Conservation (phyloP, 2,329 filamentous ascomycete genomes). For the Colletotrichum orbiculare region DNA sequence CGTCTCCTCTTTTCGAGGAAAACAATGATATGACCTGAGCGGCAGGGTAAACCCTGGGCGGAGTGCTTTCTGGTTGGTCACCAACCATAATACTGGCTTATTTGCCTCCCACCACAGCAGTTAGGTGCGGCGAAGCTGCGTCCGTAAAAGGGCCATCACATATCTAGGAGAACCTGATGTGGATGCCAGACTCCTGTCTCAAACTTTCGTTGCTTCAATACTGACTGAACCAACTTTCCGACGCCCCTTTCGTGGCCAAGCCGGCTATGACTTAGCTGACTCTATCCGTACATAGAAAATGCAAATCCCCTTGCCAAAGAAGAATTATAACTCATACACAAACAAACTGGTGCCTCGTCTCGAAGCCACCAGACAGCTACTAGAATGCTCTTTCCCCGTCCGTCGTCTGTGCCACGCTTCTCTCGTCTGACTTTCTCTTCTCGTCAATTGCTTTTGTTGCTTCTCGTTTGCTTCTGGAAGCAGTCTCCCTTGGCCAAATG, state of each 20-base stretch:
- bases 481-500: slow-evolving; percentile 17
- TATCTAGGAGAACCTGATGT: background rate
- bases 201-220: slow-evolving; percentile 33
- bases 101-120: no score
- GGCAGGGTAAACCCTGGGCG: no score
- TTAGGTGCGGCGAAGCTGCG: no score
- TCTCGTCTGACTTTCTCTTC: slow-evolving; percentile 14
- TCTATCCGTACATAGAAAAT: slow-evolving; percentile 37
- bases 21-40: no score
- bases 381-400: slow-evolving; percentile 20
- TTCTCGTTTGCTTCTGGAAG: slow-evolving; percentile 29
- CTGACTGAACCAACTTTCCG: slow-evolving; percentile 21
- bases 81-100: no score
- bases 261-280: slow-evolving; percentile 33
- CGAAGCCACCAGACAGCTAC: slow-evolving; percentile 20
- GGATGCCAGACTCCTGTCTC: background rate
- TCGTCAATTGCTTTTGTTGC: slow-evolving; percentile 25
- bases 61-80: no score
- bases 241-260: slow-evolving; percentile 21
- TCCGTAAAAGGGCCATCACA: background rate
- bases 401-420: slow-evolving; percentile 26
- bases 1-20: no score
- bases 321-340: slow-evolving; percentile 37
- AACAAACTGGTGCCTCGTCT: slow-evolving; percentile 24
- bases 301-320: slow-evolving; percentile 36